phyloP scores from a whole-genome alignment of 805 yeast species.

The Cyberlindnera samutprakarnensis region DNA sequence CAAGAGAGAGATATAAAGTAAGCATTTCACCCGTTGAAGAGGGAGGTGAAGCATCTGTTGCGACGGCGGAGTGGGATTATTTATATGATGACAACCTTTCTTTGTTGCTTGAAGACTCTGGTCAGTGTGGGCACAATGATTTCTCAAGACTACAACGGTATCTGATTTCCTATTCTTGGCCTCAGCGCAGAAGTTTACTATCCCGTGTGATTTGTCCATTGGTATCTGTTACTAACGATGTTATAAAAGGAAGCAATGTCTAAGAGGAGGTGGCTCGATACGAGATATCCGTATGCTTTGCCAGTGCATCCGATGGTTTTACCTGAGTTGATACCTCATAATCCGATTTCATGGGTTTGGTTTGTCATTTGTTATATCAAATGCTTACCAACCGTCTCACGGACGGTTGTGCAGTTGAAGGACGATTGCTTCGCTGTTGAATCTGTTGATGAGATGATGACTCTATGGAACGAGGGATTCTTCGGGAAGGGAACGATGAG shows the following conservation, averaged over 20 bases:
- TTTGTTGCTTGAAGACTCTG: slow-evolving; percentile 37
- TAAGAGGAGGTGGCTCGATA: slow-evolving; percentile 22
- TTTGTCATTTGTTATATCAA: slow-evolving; percentile 31
- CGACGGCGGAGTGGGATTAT: too few relatives aligned
- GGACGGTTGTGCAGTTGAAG: slow-evolving; percentile 25
- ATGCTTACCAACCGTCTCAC: slow-evolving; percentile 13
- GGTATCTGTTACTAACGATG: too few relatives aligned
- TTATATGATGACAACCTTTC: slow-evolving; percentile 23
- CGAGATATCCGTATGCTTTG: slow-evolving; percentile 42
- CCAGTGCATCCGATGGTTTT: slow-evolving; percentile 45
- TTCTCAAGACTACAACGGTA: slow-evolving; percentile 97
- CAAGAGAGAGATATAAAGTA: too few relatives aligned
- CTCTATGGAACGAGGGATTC: slow-evolving; percentile 79
- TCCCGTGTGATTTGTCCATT: too few relatives aligned
- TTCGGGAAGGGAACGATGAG: slow-evolving; percentile 90
- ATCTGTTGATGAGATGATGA: slow-evolving; percentile 38
- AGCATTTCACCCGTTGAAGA: too few relatives aligned
- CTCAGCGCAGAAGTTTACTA: too few relatives aligned
- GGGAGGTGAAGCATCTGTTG: too few relatives aligned
- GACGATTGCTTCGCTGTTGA: slow-evolving; percentile 30
- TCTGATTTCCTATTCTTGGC: too few relatives aligned
- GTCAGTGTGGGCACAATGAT: slow-evolving; percentile 63
- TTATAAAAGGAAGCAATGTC: slow-evolving; percentile 22
- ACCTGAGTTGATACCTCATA: slow-evolving; percentile 53
- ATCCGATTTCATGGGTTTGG: slow-evolving; percentile 58